Percentiles rank a stretch among this genome's conserved stretches.
Evolutionary conservation across 129 eudicot genomes (phyloP).

Genomic region (Dittrichia graveolens): DNA sequence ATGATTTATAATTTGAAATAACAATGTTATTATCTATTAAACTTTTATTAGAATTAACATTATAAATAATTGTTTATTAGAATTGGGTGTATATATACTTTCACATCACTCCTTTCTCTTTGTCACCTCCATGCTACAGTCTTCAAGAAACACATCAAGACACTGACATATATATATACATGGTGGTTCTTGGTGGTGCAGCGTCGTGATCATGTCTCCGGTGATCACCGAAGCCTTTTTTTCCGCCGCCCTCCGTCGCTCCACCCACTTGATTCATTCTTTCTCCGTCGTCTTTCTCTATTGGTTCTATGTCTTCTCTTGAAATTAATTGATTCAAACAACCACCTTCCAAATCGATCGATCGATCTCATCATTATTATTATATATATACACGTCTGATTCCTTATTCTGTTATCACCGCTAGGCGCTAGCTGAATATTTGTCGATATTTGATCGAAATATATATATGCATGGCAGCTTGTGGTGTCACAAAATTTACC

Average conservation of each 20-base stretch:
- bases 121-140: background rate
- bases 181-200: slow-evolving; percentile 29
- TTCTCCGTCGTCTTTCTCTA: slow-evolving; percentile 78
- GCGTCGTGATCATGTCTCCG: slow-evolving; percentile 55
- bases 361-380: background rate
- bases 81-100: too few relatives aligned
- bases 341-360: background rate
- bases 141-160: background rate
- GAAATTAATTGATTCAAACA: background rate
- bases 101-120: too few relatives aligned
- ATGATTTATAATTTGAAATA: too few relatives aligned
- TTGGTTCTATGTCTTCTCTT: slow-evolving; percentile 85
- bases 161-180: background rate
- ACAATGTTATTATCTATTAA: too few relatives aligned
- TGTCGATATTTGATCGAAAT: slow-evolving; percentile 11
- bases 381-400: background rate
- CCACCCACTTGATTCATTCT: slow-evolving; percentile 65
- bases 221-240: slow-evolving; percentile 65
- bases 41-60: too few relatives aligned
- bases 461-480: slow-evolving; percentile 27
- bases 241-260: slow-evolving; percentile 51
- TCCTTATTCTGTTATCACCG: background rate
- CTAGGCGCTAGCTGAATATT: too few relatives aligned
- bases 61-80: too few relatives aligned
- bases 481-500: slow-evolving; percentile 35